These are phyloP conservation scores for Allomyces javanicus DNA, from an alignment of 192 early-diverging fungal genomes.

Conservation along the genomic window DNA sequence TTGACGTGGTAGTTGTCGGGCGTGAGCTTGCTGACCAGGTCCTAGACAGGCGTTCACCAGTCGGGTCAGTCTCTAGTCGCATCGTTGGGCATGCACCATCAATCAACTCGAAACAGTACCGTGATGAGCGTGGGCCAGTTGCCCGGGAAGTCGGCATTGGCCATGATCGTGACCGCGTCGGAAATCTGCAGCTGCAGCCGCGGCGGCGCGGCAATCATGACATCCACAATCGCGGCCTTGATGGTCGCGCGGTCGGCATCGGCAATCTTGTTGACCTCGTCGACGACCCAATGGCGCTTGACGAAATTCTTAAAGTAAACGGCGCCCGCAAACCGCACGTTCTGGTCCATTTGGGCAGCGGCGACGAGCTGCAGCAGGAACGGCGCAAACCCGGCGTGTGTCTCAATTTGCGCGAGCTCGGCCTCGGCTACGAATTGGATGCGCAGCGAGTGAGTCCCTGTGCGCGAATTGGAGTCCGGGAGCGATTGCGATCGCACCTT, in stretches of 20 bases:
- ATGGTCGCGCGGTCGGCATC: conserved; percentile 52
- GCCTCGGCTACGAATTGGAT: too few species aligned
- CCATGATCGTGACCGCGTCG: conserved; percentile 85
- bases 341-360: conserved; percentile 28
- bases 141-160: conserved; percentile 78
- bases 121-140: conserved; percentile 65
- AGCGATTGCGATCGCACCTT: too few species aligned
- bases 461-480: too few species aligned
- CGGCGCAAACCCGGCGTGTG: conserved; percentile 29
- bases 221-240: conserved; percentile 58
- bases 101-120: conserved; percentile 11
- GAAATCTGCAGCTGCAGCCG: conserved; percentile 70
- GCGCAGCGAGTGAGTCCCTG: too few species aligned
- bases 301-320: conserved; percentile 96
- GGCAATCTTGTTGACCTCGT: conserved; percentile 23
- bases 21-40: conserved; percentile 55
- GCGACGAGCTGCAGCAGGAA: conserved; percentile 57
- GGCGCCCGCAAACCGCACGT: conserved; percentile 55
- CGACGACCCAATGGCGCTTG: conserved; percentile 55
- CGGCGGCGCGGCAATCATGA: conserved; percentile 67
- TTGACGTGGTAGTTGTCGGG: conserved; percentile 62
- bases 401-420: background rate
- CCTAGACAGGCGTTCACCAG: conserved; percentile 10
- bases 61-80: background rate
- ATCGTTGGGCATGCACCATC: too few species aligned